Evolutionary conservation across 1,284 basidiomycete genomes (phyloP).

Genomic region (Marasmius tenuissimus): DNA sequence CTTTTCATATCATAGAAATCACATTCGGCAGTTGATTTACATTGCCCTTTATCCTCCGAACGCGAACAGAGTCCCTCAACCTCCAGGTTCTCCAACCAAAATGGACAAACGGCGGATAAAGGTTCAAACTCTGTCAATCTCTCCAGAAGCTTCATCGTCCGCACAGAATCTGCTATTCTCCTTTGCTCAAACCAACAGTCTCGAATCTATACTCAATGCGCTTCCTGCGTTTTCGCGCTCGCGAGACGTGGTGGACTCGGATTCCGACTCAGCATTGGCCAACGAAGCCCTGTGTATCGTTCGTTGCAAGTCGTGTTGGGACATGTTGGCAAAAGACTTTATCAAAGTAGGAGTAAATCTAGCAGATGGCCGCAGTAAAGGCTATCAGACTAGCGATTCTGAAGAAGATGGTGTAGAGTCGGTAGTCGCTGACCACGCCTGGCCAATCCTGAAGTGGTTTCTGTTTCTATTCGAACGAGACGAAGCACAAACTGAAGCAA

Average conservation of each 20-base stretch:
- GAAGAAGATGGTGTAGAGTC: conserved; percentile 24
- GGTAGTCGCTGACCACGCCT: conserved; percentile 57
- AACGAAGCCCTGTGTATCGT: conserved; percentile 51
- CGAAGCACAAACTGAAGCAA: conserved; percentile 35
- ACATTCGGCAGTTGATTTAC: conserved; percentile 67
- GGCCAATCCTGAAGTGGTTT: conserved; percentile 66
- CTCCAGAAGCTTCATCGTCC: conserved; percentile 43
- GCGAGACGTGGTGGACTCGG: conserved; percentile 30
- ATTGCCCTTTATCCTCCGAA: conserved; percentile 60
- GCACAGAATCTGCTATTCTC: conserved; percentile 58
- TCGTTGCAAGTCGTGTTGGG: conserved; percentile 60
- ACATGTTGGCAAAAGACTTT: conserved; percentile 55
- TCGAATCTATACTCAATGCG: conserved; percentile 50
- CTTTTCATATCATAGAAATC: conserved; percentile 39
- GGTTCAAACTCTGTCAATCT: conserved; percentile 36
- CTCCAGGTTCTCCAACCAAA: conserved; percentile 46
- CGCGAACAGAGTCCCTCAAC: conserved; percentile 30
- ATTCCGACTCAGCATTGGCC: conserved; percentile 57
- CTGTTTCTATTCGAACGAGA: conserved; percentile 66
- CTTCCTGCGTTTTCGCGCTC: conserved; percentile 47
- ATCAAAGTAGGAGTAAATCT: conserved; percentile 30
- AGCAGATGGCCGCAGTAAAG: background rate
- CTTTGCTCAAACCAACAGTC: conserved; percentile 55
- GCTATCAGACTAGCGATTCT: conserved; percentile 18
- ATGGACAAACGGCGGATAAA: conserved; percentile 35